Evolutionary conservation across 2,329 filamentous ascomycete species (phyloP).

Genomic region (Coniochaeta sp.): DNA sequence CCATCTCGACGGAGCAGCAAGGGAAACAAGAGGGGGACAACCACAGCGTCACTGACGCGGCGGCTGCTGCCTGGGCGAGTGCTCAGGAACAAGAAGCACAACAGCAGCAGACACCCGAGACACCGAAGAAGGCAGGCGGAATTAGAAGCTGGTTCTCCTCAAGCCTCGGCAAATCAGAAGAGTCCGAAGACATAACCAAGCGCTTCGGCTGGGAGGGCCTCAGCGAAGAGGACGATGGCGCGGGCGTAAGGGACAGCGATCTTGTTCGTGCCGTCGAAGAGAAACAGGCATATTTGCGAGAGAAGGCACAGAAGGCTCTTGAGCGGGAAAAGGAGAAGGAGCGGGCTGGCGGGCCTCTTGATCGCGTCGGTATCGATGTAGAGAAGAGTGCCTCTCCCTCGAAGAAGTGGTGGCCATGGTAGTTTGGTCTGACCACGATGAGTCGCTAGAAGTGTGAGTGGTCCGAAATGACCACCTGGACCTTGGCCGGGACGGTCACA

Average conservation of each 20-base stretch:
- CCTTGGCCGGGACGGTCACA: neutral
- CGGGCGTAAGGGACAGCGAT: conserved; percentile 19
- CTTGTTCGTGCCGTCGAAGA: conserved; percentile 23
- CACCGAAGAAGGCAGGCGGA: conserved; percentile 15
- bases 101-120: conserved; percentile 2
- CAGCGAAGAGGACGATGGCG: conserved; percentile 22
- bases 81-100: conserved; percentile 6
- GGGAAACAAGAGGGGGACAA: conserved; percentile 3
- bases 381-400: conserved; percentile 15
- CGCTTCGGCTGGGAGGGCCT: conserved; percentile 24
- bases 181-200: conserved; percentile 13
- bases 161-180: conserved; percentile 28
- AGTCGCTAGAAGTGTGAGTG: neutral
- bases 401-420: conserved; percentile 44
- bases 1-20: neutral
- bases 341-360: conserved; percentile 40
- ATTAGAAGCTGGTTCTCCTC: conserved; percentile 29
- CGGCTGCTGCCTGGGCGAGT: neutral
- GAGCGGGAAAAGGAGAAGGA: conserved; percentile 44
- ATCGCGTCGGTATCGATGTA: conserved; percentile 36
- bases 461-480: neutral
- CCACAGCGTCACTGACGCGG: conserved; percentile 13
- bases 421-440: neutral
- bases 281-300: conserved; percentile 21
- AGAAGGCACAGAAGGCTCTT: conserved; percentile 35